These are phyloP conservation scores for Phaffomyces antillensis DNA, from an alignment of 805 yeast genomes.

Conservation along the genomic window DNA sequence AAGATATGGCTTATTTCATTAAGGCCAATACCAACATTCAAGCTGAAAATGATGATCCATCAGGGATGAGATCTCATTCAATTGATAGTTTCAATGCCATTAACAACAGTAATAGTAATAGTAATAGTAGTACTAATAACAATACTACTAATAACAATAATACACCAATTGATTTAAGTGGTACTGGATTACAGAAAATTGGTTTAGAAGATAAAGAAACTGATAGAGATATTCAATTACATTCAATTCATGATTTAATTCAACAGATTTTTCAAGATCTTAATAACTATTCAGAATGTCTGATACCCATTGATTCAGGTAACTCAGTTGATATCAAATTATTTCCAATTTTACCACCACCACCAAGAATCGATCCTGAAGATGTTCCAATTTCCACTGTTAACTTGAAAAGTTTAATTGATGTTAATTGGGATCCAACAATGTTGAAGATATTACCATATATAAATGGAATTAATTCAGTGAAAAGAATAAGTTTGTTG, in stretches of 20 bases:
- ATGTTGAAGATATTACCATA: conserved; percentile 81
- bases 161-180: conserved; percentile 16
- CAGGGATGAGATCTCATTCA: conserved; percentile 12
- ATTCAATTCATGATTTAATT: conserved; percentile 65
- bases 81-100: conserved; percentile 10
- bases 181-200: conserved; percentile 17
- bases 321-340: conserved; percentile 88
- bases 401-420: conserved; percentile 61
- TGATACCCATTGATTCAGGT: conserved; percentile 85
- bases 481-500: conserved; percentile 64
- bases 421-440: conserved; percentile 96
- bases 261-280: conserved; percentile 92
- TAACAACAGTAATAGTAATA: conserved; percentile 1
- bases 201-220: conserved; percentile 17
- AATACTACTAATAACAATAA: conserved; percentile 1
- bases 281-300: conserved; percentile 92
- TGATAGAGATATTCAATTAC: conserved; percentile 20
- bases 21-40: not conserved
- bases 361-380: conserved; percentile 63
- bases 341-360: conserved; percentile 83
- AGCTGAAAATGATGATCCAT: not conserved
- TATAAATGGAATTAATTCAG: conserved; percentile 83
- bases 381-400: conserved; percentile 95
- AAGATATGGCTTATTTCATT: conserved; percentile 31
- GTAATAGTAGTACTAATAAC: too few relatives aligned